These are phyloP conservation scores for Xerocomus minutiporus DNA, from an alignment of 1,284 basidiomycete species.

Conservation along the genomic window DNA sequence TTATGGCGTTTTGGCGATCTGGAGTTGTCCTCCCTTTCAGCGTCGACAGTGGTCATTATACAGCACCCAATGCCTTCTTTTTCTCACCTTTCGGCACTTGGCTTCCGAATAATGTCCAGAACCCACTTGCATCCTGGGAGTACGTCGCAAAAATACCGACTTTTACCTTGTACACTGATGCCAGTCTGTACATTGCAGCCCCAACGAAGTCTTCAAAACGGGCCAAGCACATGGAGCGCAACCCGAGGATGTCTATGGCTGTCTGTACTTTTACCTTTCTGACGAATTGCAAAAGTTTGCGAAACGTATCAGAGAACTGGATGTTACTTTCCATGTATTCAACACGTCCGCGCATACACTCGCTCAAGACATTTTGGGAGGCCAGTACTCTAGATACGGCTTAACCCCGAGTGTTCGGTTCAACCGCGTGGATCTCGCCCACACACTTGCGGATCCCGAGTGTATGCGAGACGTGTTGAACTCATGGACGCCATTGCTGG, in stretches of 20 bases:
- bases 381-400: constrained; percentile 17
- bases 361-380: constrained; percentile 13
- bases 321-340: constrained; percentile 31
- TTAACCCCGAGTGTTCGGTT: constrained; percentile 30
- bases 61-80: constrained; percentile 35
- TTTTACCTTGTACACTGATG: constrained; percentile 1
- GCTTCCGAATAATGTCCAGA: constrained; percentile 29
- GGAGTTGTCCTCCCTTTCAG: constrained; percentile 44
- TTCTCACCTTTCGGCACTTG: constrained; percentile 33
- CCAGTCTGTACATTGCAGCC: constrained; percentile 5
- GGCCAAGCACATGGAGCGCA: constrained; percentile 35
- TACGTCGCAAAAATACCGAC: constrained; percentile 23
- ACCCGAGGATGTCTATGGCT: constrained; percentile 41
- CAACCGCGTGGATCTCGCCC: constrained; percentile 40
- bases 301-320: constrained; percentile 30
- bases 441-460: constrained; percentile 33
- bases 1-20: constrained; percentile 36
- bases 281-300: constrained; percentile 36
- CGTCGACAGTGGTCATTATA: constrained; percentile 33
- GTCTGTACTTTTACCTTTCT: constrained; percentile 42
- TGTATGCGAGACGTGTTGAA: constrained; percentile 27
- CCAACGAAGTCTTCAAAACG: constrained; percentile 25
- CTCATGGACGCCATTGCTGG: constrained; percentile 35
- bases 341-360: constrained; percentile 25
- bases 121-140: constrained; percentile 40